Evolutionary conservation across 441 rosid genomes (phyloP), one percentile per base, ranked within the genome.

Genomic region (Brassica balearica): DNA sequence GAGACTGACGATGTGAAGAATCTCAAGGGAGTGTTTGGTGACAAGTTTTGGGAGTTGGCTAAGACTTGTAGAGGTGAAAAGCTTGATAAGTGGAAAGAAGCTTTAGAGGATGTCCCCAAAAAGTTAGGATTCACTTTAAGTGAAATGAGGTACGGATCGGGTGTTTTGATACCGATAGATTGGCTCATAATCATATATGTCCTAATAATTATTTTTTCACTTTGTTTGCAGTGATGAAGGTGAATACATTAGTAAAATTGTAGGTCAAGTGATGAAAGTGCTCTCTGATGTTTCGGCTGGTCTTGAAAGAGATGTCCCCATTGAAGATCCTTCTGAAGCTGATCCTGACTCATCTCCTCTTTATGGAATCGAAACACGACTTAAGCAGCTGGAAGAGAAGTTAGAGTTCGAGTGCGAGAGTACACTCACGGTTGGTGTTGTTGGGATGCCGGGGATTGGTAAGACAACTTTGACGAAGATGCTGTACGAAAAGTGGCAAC

Each of bases 371-470:
- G 58, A 76, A 10, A 51, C 75, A 2, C 74, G 56, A 36, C 65
- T 71, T 36, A 15, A 3, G 1, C 66, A 58, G 4, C 4, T 71
- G 65, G 34, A 71, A 59, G 74, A 36, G 9, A 71, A 6, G 74
- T 58, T 36, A 2, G 9, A 71, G 36, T 20, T 4, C 22, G 5
- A 20, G 0, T 1, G 17, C 5, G 1, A 12, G n/a, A 5, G n/a
- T 2, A 77, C 75, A 34, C 71, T 29, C 2, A 69, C 63, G 41
- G 1, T 77, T 23, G 80, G 80, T 14, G 29, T 77, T 14, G 65
- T 53, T 14, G 80, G 80, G 1, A 55, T 53, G 65, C 75, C 69
- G 0, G 75, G 69, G 2, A 51, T 63, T 76, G 80, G 79, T 46
- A 76, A 76, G 69, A 69, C 80, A 1, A 77, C 71, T 65, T 74